Evolutionary conservation across 305 asterid species (phyloP).

Genomic region (Solanum hybrid): DNA sequence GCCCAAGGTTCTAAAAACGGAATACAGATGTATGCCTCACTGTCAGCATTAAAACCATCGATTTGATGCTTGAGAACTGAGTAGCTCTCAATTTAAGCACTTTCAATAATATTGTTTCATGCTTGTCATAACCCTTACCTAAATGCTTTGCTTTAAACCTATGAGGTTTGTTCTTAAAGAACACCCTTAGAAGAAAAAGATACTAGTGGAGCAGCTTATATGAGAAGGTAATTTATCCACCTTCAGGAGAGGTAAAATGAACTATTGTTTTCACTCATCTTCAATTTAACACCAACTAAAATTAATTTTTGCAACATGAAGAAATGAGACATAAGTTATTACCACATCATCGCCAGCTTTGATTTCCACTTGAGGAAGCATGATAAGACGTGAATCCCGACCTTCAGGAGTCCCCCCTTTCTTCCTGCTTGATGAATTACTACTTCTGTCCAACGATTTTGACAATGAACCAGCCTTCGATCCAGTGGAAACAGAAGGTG

Average conservation of each 20-base stretch:
- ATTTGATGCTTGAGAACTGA: background rate
- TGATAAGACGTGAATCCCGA: slow-evolving; percentile 78
- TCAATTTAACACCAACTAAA: background rate
- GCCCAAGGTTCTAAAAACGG: background rate
- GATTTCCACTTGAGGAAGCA: slow-evolving; percentile 94
- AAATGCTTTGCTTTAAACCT: background rate
- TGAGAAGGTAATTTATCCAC: background rate
- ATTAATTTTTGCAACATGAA: background rate
- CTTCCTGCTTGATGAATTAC: slow-evolving; percentile 47
- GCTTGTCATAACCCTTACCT: background rate
- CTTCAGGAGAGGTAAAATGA: background rate
- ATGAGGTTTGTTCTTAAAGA: background rate
- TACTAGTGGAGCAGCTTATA: background rate
- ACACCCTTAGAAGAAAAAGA: background rate
- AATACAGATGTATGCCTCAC: background rate
- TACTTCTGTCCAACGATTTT: slow-evolving; percentile 40
- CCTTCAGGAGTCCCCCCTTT: slow-evolving; percentile 68
- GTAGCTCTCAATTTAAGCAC: background rate
- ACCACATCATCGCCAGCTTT: slow-evolving; percentile 95
- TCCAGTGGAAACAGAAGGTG: slow-evolving; percentile 60
- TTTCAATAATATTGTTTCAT: background rate
- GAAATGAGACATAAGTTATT: slow-evolving; percentile 22
- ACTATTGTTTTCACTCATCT: background rate
- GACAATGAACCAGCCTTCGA: slow-evolving; percentile 50
- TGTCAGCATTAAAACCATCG: background rate